These are phyloP conservation scores for Lasiosphaeriaceae sp. DNA, from an alignment of 495 filamentous ascomycete species.

Conservation along the genomic window DNA sequence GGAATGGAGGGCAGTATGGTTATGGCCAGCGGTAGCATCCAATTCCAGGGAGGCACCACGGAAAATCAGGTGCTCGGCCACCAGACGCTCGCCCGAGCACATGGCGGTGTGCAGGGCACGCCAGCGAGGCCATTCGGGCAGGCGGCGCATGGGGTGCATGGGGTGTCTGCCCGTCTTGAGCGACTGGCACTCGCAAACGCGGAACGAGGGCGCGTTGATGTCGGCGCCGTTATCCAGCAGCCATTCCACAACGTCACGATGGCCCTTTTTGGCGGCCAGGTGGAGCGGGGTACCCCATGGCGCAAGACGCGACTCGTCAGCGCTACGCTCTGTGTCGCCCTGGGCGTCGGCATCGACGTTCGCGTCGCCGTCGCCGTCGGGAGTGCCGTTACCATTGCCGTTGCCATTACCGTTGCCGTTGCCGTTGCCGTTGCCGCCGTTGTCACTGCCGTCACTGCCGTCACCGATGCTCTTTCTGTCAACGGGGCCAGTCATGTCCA, in stretches of 20 bases:
- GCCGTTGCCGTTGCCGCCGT: not conserved
- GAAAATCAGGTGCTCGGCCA: slow-evolving; percentile 30
- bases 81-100: slow-evolving; percentile 27
- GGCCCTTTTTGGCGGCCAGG: slow-evolving; percentile 28
- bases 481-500: slow-evolving; percentile 19
- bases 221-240: slow-evolving; percentile 32
- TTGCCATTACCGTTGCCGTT: slow-evolving; percentile 1
- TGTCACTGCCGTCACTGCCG: not conserved
- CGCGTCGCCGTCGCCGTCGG: not conserved
- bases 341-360: slow-evolving; percentile 5
- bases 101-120: slow-evolving; percentile 34
- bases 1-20: slow-evolving; percentile 25
- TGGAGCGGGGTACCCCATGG: slow-evolving; percentile 22
- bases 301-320: not conserved
- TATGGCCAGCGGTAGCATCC: slow-evolving; percentile 13
- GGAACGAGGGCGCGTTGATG: slow-evolving; percentile 23
- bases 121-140: slow-evolving; percentile 23
- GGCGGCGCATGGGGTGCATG: slow-evolving; percentile 9
- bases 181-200: slow-evolving; percentile 25
- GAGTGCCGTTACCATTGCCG: not conserved
- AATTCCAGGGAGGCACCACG: slow-evolving; percentile 30
- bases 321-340: not conserved
- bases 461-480: slow-evolving; percentile 4
- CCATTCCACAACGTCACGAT: slow-evolving; percentile 27
- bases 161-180: slow-evolving; percentile 16